phyloP scores from a whole-genome alignment of 176 grass and related monocot genomes.

The Carex littledalei region DNA sequence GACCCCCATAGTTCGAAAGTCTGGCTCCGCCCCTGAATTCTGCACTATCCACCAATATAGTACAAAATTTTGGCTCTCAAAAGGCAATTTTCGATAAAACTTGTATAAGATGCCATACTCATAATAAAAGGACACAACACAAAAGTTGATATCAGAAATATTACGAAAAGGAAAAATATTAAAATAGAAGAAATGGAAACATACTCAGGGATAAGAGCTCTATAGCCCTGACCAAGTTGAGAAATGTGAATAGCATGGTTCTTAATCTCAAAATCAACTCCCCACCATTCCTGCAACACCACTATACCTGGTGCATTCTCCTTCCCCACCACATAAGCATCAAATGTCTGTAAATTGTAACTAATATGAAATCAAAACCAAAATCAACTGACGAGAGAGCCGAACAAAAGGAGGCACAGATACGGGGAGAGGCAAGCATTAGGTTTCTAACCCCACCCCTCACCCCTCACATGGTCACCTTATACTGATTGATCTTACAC shows the following conservation, averaged over 20 bases:
- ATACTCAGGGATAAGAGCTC: conserved; percentile 94
- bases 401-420: no score
- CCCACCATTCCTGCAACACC: conserved; percentile 98
- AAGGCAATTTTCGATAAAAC: neutral
- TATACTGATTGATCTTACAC: no score
- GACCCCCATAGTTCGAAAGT: no score
- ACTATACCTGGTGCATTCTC: conserved; percentile 91
- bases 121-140: neutral
- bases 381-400: no score
- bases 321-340: conserved; percentile 88
- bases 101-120: neutral
- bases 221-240: conserved; percentile 78
- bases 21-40: no score
- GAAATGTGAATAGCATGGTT: conserved; percentile 86
- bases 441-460: no score
- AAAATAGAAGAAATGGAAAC: conserved; percentile 4
- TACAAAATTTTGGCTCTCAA: neutral
- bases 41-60: neutral
- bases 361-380: neutral
- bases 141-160: neutral
- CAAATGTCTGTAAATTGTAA: conserved; percentile 55
- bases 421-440: no score
- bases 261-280: conserved; percentile 93
- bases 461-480: no score
- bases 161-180: neutral